These are phyloP conservation scores for Emericellopsis terricola DNA, from an alignment of 495 filamentous ascomycete species.

Conservation along the genomic window DNA sequence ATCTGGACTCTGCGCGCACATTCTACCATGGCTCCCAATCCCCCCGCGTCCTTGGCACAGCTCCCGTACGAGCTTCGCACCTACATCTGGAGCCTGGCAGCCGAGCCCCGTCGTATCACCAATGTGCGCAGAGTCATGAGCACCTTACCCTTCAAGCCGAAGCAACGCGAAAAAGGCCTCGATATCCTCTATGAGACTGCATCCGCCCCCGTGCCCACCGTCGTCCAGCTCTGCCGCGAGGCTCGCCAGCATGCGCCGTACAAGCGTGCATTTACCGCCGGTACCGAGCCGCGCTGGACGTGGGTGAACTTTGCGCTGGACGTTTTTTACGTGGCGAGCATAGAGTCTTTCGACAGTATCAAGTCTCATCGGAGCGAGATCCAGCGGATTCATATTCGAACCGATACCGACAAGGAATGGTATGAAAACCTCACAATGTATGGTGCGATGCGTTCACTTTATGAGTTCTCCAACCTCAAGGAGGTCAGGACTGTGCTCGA, in stretches of 20 bases:
- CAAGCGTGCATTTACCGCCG: not conserved
- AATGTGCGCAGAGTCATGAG: not conserved
- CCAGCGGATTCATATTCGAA: constrained; percentile 1
- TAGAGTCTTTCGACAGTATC: not conserved
- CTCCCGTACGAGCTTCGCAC: constrained; percentile 1
- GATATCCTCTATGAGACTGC: not conserved
- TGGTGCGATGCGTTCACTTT: not conserved
- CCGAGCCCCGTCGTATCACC: not conserved
- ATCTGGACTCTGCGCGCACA: too few species aligned
- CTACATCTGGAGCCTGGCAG: constrained; percentile 1
- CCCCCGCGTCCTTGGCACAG: not conserved
- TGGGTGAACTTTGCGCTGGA: constrained; percentile 1
- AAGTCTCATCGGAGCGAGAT: not conserved
- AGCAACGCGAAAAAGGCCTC: not conserved
- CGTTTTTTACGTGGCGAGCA: constrained; percentile 1
- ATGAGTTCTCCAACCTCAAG: not conserved
- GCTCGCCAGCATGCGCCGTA: constrained; percentile 1
- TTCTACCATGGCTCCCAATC: too few species aligned
- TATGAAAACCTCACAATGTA: not conserved
- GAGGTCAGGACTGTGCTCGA: not conserved
- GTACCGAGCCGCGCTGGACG: constrained; percentile 1
- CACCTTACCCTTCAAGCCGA: not conserved
- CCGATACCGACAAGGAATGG: not conserved
- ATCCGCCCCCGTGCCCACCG: not conserved
- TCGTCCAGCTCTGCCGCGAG: constrained; percentile 1